Conservation (phyloP, 2,329 filamentous ascomycete genomes). For the Berkeleyomyces rouxiae region DNA sequence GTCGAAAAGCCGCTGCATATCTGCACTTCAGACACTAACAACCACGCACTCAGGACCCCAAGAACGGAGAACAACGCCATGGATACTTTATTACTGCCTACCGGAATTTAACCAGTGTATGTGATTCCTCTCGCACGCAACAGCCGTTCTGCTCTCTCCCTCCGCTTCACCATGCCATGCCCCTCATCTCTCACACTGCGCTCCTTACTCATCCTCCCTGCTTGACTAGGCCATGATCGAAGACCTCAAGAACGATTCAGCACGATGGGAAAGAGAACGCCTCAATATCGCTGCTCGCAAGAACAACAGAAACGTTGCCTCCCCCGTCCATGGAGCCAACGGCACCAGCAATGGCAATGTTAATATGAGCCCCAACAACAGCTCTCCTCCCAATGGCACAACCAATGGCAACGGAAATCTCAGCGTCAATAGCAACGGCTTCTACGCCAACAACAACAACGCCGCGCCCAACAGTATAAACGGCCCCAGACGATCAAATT, state of each 20-base stretch:
- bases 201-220: slow-evolving; percentile 2
- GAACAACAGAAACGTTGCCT: slow-evolving; percentile 4
- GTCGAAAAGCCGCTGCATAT: background rate
- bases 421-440: background rate
- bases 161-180: background rate
- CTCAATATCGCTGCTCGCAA: slow-evolving; percentile 7
- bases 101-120: slow-evolving; percentile 60
- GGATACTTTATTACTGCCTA: slow-evolving; percentile 69
- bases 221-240: slow-evolving; percentile 41
- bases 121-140: slow-evolving; percentile 19
- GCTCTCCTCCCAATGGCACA: background rate
- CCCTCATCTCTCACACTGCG: background rate
- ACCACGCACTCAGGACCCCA: slow-evolving; percentile 28
- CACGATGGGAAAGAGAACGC: slow-evolving; percentile 44
- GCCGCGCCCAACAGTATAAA: background rate
- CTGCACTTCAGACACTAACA: slow-evolving; percentile 3
- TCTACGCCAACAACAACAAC: background rate
- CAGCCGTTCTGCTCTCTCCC: background rate
- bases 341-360: background rate
- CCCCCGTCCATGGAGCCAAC: slow-evolving; percentile 1
- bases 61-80: slow-evolving; percentile 42
- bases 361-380: background rate
- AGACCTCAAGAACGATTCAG: slow-evolving; percentile 44
- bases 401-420: background rate
- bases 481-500: slow-evolving; percentile 1